Conservation (phyloP, 257 asterid species). For the Paulownia fortunei region DNA sequence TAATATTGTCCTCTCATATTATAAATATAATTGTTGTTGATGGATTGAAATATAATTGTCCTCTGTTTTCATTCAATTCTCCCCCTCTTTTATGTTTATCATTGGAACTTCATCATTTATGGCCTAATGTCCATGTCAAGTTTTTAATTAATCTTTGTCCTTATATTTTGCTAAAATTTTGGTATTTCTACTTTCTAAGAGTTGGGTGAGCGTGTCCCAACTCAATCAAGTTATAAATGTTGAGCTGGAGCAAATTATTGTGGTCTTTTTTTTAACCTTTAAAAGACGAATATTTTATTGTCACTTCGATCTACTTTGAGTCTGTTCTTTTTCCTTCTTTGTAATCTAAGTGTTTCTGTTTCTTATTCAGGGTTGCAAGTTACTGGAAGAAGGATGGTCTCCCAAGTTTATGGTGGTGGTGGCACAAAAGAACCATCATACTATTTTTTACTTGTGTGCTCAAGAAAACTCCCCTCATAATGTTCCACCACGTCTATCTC, state of each 20-base stretch:
- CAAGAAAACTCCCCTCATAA: conserved; percentile 43
- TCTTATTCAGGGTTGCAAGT: conserved; percentile 54
- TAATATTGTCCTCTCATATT: no score
- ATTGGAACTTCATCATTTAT: neutral
- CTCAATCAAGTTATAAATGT: conserved; percentile 61
- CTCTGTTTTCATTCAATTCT: no score
- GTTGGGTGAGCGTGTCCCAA: conserved; percentile 64
- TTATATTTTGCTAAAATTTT: neutral
- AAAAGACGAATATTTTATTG: neutral
- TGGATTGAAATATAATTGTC: no score
- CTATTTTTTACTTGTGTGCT: no score
- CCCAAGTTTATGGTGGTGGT: conserved; percentile 54
- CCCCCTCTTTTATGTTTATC: neutral
- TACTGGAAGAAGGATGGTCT: conserved; percentile 45
- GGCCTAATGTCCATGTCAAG: neutral
- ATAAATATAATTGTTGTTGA: no score
- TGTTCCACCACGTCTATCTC: conserved; percentile 59
- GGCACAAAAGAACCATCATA: no score
- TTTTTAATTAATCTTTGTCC: neutral
- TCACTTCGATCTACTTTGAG: neutral
- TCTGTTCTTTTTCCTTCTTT: neutral
- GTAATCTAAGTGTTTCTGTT: neutral
- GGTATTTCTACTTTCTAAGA: conserved; percentile 33
- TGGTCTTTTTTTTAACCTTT: conserved; percentile 32
- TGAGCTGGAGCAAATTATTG: conserved; percentile 57